Base-by-base conservation (phyloP, 495 filamentous ascomycete genomes). In the Xylaria bambusicola region DNA sequence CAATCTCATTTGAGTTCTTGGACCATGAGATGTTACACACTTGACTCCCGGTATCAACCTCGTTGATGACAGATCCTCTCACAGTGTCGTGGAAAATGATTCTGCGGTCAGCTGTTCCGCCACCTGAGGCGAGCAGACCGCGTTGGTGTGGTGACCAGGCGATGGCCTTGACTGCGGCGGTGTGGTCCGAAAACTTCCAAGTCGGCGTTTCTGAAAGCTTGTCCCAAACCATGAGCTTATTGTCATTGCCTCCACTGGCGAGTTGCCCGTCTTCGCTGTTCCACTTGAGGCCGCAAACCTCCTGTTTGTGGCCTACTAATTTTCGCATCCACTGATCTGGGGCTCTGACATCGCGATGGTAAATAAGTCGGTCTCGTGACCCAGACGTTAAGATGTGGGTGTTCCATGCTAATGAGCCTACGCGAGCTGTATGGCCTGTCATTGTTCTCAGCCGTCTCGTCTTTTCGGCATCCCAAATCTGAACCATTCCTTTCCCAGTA, bases 51-150 rank as follows among this genome's bases (percentile, higher is more conserved):
- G 94, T 98, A 64, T 98, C 94, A 58, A 96, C 84, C 65, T 95
- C 91, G 61, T 90, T 88, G 66, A 91, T 84, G 36, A 87, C 77
- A 1, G 85, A 79, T 5, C 92, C 89, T 0, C 87, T 88, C 21
- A 90, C 78, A 1, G 94, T 98, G 66, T 98, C 94, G 88, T 95
- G 96, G 74, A 98, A 98, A 59, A 95, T 96, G 73, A 98, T 98
- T 21, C 90, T 84, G 48, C 93, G 84, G 76, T 98, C 94, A 17
- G 93, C 94, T 0, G 94, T 98, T 65, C 94, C 94, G 56, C 94
- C 94, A 40, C 94, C 94, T 9, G 91, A 96, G n/a, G 94, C 95
- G 20, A 98, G 84, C 1, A 97, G 84, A 46, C 92, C 89, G 42
- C 88, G 88, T 63, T 98, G 94, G 72, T 98, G 94, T 18, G 94